Conservation (phyloP, 2,329 filamentous ascomycete genomes). For the Davidsoniella australis region DNA sequence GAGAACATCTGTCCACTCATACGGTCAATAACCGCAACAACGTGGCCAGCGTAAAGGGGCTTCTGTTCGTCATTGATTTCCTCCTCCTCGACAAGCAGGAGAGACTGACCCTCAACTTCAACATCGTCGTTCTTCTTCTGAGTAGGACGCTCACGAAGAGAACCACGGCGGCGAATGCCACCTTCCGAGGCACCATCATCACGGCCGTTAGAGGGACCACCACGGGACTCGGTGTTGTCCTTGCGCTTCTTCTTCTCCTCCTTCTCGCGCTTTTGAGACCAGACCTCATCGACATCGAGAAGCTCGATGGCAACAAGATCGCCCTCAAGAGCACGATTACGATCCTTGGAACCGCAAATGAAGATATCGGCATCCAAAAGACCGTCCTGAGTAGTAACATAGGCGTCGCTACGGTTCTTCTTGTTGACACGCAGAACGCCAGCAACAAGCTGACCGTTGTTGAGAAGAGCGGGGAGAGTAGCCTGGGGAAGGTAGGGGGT, state of each 20-base stretch:
- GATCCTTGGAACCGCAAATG: slow-evolving; percentile 97
- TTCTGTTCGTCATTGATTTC: slow-evolving; percentile 98
- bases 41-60: slow-evolving; percentile 88
- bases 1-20: slow-evolving; percentile 99
- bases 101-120: slow-evolving; percentile 92
- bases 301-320: slow-evolving; percentile 92
- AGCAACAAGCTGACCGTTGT: slow-evolving; percentile 84
- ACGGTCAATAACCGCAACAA: slow-evolving; percentile 93
- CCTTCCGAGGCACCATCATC: slow-evolving; percentile 55
- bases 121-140: slow-evolving; percentile 99
- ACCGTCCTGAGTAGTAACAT: slow-evolving; percentile 81
- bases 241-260: slow-evolving; percentile 99
- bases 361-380: slow-evolving; percentile 93
- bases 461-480: slow-evolving; percentile 74
- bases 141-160: slow-evolving; percentile 86
- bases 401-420: slow-evolving; percentile 97
- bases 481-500: slow-evolving; percentile 95
- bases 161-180: slow-evolving; percentile 79
- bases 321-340: slow-evolving; percentile 89
- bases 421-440: slow-evolving; percentile 97
- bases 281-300: slow-evolving; percentile 94
- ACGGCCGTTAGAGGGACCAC: slow-evolving; percentile 56
- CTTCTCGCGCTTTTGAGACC: slow-evolving; percentile 97
- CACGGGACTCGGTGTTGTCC: slow-evolving; percentile 85
- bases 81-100: slow-evolving; percentile 92